A percentile compares a stretch with the other conserved stretches of the same genome.
phyloP scores from a whole-genome alignment of 148 eudicot species.

The Rhododendron simsii region DNA sequence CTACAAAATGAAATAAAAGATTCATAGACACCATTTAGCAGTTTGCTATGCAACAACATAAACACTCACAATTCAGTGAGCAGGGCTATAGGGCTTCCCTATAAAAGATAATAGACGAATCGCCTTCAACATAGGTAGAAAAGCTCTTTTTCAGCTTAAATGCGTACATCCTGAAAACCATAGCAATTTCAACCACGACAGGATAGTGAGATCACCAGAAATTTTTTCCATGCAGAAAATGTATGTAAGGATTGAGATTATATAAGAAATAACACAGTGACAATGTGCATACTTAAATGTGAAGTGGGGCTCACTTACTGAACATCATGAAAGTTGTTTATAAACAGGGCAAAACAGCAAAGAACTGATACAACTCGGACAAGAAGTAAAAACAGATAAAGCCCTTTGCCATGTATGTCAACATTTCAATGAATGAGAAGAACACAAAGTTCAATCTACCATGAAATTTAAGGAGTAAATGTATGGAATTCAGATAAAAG shows the following conservation, averaged over 20 bases:
- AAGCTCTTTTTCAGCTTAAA: neutral
- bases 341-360: neutral
- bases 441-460: neutral
- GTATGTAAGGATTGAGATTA: neutral
- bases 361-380: too few species aligned
- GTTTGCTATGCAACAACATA: neutral
- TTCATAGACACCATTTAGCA: neutral
- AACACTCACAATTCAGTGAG: conserved; percentile 5
- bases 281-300: neutral
- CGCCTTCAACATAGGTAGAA: neutral
- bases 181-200: neutral
- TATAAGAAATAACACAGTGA: neutral
- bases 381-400: neutral
- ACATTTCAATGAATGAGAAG: neutral
- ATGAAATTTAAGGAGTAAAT: neutral
- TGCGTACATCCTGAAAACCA: conserved; percentile 2
- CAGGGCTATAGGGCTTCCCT: neutral
- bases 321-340: neutral
- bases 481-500: neutral
- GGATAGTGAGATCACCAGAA: neutral
- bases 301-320: neutral
- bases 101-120: neutral
- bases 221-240: neutral
- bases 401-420: neutral
- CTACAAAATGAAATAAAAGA: neutral